Evolutionary conservation across 257 asterid genomes (phyloP), one percentile per base, ranked within the genome.

Genomic region (Leptodermis oblonga): DNA sequence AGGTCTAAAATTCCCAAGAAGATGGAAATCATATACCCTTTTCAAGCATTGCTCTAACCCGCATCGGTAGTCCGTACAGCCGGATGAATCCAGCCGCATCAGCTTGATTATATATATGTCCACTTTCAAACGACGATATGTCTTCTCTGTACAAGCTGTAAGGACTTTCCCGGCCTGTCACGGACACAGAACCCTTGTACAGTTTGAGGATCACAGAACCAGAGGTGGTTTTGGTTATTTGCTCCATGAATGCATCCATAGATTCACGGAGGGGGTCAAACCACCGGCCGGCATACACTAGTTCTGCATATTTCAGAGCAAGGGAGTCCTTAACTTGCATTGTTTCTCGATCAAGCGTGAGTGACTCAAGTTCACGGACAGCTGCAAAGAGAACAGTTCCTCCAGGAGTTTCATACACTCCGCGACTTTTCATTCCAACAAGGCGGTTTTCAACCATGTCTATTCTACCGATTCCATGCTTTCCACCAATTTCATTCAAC

Each of bases 391-490:
- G 92, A 80, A 93, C 86, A 5, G 99, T 88, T 55, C 97, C 97
- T 4, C 97, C 96, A 0, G 97, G 99, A 26, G 99, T 88, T 81
- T 93, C 99, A 39, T 93, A 90, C 10, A 93, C 99, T 22, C 99
- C 97, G 4, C 97, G 96, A 75, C 99, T 93, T 77, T 93, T 93
- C 99, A 93, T 90, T 30, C 97, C 99, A 6, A 93, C 99, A 0
- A 93, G 90, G 17, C 95, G 79, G 62, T 93, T 90, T 67, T 93
- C 99, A 61, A 90, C 97, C 94, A 93, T 90, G 79, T 93, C 99
- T 66, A 91, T 69, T 34, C 96, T 90, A 4, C 99, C 97, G 14
- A 90, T 87, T 41, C 99, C 99, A 14, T 88, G 97, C 76, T 74
- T 88, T 45, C 96, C 92, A 4, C 99, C 97, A 7, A 88, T 77